Percentiles rank a stretch among this genome's conserved stretches.
These are phyloP conservation scores for Naumovozyma castellii DNA, from an alignment of 805 yeast genomes.

Conservation along the genomic window DNA sequence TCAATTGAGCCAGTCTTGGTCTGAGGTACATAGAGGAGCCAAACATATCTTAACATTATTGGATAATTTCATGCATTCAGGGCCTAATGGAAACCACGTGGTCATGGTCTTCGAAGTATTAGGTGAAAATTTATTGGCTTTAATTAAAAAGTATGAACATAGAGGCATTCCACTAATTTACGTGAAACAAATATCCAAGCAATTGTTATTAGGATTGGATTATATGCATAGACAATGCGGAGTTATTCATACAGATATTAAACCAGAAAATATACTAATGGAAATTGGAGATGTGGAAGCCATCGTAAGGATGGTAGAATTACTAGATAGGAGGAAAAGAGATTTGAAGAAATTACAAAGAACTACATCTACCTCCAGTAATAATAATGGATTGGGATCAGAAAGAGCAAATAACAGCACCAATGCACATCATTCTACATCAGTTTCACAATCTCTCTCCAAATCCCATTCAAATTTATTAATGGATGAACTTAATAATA, in stretches of 20 bases:
- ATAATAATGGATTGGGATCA: not conserved
- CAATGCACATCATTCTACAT: not conserved
- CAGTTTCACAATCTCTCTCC: not conserved
- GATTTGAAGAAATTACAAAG: slow-evolving; percentile 35
- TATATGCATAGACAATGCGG: slow-evolving; percentile 59
- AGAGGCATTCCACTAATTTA: slow-evolving; percentile 68
- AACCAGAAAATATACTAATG: slow-evolving; percentile 70
- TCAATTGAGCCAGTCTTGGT: slow-evolving; percentile 31
- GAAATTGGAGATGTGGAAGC: slow-evolving; percentile 79
- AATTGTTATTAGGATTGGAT: slow-evolving; percentile 57
- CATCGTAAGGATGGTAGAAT: slow-evolving; percentile 59
- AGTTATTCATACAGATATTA: slow-evolving; percentile 66
- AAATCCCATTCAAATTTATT: slow-evolving; percentile 3
- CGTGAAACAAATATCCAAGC: slow-evolving; percentile 76
- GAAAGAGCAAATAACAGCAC: not conserved
- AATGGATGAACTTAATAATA: not conserved
- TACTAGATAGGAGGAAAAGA: slow-evolving; percentile 43
- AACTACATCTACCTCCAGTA: slow-evolving; percentile 23
- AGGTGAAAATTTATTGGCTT: slow-evolving; percentile 84
- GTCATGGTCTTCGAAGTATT: slow-evolving; percentile 97
- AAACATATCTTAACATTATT: slow-evolving; percentile 68
- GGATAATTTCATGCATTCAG: slow-evolving; percentile 78
- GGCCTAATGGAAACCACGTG: slow-evolving; percentile 87
- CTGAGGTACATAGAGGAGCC: slow-evolving; percentile 56
- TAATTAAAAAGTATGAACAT: slow-evolving; percentile 69